Evolutionary conservation across 768 basidiomycete genomes (phyloP).

Genomic region (Lactarius pseudohatsudake): DNA sequence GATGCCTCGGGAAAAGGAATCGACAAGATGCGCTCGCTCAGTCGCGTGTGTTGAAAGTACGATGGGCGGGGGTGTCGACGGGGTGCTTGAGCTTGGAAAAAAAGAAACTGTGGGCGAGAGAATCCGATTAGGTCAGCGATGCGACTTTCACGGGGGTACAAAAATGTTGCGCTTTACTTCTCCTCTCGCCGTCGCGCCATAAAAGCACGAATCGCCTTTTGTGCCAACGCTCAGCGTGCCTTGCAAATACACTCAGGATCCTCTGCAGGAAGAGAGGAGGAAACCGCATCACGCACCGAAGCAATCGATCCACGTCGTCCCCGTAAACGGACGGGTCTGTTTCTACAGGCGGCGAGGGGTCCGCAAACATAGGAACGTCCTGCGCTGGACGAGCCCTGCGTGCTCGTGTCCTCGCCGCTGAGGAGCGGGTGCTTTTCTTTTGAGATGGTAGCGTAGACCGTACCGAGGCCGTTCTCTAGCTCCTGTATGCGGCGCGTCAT

Average conservation of each 20-base stretch:
- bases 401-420: slow-evolving; percentile 2
- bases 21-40: slow-evolving; percentile 25
- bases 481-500: slow-evolving; percentile 25
- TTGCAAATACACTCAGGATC: slow-evolving; percentile 29
- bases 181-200: slow-evolving; percentile 65
- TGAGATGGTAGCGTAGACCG: slow-evolving; percentile 27
- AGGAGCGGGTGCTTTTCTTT: slow-evolving; percentile 25
- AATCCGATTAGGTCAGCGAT: neutral
- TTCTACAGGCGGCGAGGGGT: slow-evolving; percentile 6
- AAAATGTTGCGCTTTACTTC: slow-evolving; percentile 48
- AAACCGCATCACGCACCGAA: slow-evolving; percentile 40
- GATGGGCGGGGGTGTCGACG: slow-evolving; percentile 3
- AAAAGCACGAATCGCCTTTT: slow-evolving; percentile 53
- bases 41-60: slow-evolving; percentile 25
- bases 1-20: slow-evolving; percentile 29
- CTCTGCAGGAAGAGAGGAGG: neutral
- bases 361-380: neutral
- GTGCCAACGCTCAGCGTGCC: slow-evolving; percentile 60
- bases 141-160: slow-evolving; percentile 43
- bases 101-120: slow-evolving; percentile 9
- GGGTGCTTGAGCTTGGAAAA: slow-evolving; percentile 1
- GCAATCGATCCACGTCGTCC: slow-evolving; percentile 47
- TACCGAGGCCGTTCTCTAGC: slow-evolving; percentile 24
- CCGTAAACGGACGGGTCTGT: neutral
- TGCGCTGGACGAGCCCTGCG: slow-evolving; percentile 3